These are phyloP conservation scores for Evansstolkia leycettana DNA, from an alignment of 495 filamentous ascomycete genomes.

Conservation along the genomic window DNA sequence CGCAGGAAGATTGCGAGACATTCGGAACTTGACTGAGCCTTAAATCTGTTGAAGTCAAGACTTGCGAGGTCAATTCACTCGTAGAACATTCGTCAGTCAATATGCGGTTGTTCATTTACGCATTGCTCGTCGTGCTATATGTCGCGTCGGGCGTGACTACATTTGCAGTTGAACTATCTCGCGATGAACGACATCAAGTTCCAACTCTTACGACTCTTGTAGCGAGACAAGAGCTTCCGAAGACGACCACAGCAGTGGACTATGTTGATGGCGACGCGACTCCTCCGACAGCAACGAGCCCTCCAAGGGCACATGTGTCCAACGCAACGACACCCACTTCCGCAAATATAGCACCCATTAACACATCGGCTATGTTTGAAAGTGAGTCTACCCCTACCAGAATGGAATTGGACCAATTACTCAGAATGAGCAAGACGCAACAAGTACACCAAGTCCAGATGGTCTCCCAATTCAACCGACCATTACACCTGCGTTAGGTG, in stretches of 20 bases:
- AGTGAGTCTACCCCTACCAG: conserved; percentile 10
- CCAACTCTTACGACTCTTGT: conserved; percentile 5
- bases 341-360: conserved; percentile 9
- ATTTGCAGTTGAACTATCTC: conserved; percentile 7
- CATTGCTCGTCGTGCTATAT: conserved; percentile 5
- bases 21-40: too few relatives aligned
- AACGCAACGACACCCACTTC: conserved; percentile 6
- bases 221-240: conserved; percentile 5
- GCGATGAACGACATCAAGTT: conserved; percentile 3
- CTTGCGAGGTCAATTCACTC: too few relatives aligned
- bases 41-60: too few relatives aligned
- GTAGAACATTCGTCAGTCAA: not conserved
- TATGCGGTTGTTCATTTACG: conserved; percentile 8
- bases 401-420: conserved; percentile 4
- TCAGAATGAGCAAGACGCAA: conserved; percentile 6
- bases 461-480: conserved; percentile 57
- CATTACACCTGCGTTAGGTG: conserved; percentile 68
- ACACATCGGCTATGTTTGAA: conserved; percentile 6
- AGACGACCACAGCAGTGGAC: conserved; percentile 2
- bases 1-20: too few relatives aligned
- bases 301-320: conserved; percentile 6
- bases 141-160: conserved; percentile 6
- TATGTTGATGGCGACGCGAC: not conserved
- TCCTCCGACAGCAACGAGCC: conserved; percentile 8
- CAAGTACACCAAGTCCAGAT: conserved; percentile 12